Evolutionary conservation across 306 rosid genomes (phyloP), one percentile per base, ranked within the genome.

Genomic region (Adenanthera pavonina): DNA sequence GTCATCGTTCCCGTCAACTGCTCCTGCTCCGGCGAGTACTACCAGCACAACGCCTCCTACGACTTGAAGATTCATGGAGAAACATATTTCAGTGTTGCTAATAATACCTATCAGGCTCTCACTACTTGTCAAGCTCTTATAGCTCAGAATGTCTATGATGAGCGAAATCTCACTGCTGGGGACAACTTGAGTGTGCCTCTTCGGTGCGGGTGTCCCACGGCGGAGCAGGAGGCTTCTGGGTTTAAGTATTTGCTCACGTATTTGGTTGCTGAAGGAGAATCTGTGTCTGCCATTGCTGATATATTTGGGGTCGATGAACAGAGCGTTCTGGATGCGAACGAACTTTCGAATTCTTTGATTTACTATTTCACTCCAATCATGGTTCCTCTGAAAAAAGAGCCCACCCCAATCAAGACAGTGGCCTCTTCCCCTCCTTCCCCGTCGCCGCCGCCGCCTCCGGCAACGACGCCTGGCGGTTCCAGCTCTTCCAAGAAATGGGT

Each of bases 181-280:
- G 11, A 43, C 6, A 15, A 19, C 0, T 1, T 92, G 8, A 20
- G 53, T 2, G 91, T 91, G 25, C 97, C 95, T 0, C 91, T 92
- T 5, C 25, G 92, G n/a, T 92, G 97, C 10, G 97, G 91, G 1
- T 91, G 97, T 74, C 95, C 92, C 0, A 91, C 94, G 0, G 6
- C 20, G 46, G 80, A 64, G 19, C 97, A 92, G 82, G 57, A 14
- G 0, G 84, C 80, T 15, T 70, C 69, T 2, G 97, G 92, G 1
- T 59, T 84, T 78, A 85, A 84, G 59, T 92, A 77, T 85, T 85
- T 92, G 54, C 85, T 92, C 6, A 69, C 85, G 0, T 92, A 89
- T 72, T 36, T 89, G 30, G 76, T 89, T 7, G 8, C 89, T 33
- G 0, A 14, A 20, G 83, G 65, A 0, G 92, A 92, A 36, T 8